Percentiles rank a stretch among this genome's conserved stretches.
These are phyloP conservation scores for Flaveria sonorensis DNA, from an alignment of 129 eudicot genomes.

Conservation along the genomic window DNA sequence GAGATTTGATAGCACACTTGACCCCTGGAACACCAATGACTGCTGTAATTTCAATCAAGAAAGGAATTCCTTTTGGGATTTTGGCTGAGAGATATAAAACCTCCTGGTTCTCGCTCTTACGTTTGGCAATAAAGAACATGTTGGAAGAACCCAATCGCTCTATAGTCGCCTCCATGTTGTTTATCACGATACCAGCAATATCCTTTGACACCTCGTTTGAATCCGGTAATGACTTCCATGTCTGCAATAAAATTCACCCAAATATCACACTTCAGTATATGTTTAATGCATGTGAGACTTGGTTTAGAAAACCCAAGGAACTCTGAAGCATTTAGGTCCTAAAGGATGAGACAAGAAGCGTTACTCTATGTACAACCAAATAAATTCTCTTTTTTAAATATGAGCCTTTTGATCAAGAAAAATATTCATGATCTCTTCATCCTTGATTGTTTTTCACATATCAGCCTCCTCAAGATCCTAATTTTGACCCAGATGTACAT, in stretches of 20 bases:
- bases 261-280: neutral
- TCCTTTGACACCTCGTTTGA: conserved; percentile 80
- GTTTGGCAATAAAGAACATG: conserved; percentile 95
- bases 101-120: conserved; percentile 84
- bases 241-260: conserved; percentile 42
- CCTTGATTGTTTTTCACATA: neutral
- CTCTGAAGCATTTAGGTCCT: no score
- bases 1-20: conserved; percentile 93
- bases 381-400: no score
- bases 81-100: conserved; percentile 91
- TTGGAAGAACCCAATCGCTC: conserved; percentile 69
- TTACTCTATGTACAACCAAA: no score
- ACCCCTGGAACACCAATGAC: conserved; percentile 72
- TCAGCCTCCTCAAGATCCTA: neutral
- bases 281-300: neutral
- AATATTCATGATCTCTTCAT: no score
- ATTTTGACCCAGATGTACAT: neutral
- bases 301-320: no score
- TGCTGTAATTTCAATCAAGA: conserved; percentile 88
- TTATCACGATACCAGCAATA: conserved; percentile 54
- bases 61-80: conserved; percentile 74
- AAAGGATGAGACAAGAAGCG: no score
- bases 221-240: conserved; percentile 97
- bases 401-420: no score
- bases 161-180: conserved; percentile 67